These are phyloP conservation scores for Rhamnella rubrinervis DNA, from an alignment of 331 rosid genomes.

Conservation along the genomic window DNA sequence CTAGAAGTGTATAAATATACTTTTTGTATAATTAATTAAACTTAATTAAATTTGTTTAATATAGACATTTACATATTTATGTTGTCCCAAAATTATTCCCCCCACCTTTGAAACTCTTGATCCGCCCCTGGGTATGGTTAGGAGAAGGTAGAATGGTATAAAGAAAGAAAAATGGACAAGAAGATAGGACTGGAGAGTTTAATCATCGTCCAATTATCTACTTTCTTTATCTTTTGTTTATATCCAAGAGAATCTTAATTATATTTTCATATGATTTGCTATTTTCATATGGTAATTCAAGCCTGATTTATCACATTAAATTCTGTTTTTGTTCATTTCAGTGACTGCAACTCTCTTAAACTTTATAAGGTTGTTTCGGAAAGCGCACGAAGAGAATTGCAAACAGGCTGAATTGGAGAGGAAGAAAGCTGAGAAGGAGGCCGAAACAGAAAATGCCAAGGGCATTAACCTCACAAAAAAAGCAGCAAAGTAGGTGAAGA, in stretches of 20 bases:
- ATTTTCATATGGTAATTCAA: conserved; percentile 9
- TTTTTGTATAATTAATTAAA: too few relatives aligned
- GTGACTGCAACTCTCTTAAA: conserved; percentile 81
- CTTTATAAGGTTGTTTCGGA: conserved; percentile 80
- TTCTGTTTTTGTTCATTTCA: conserved; percentile 49
- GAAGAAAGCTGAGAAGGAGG: conserved; percentile 92
- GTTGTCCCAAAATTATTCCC: too few relatives aligned
- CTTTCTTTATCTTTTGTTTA: background rate
- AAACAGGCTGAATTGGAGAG: conserved; percentile 92
- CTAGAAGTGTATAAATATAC: too few relatives aligned
- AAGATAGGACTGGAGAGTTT: background rate
- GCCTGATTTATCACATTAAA: conserved; percentile 24
- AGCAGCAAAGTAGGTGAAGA: conserved; percentile 60
- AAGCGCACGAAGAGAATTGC: conserved; percentile 90
- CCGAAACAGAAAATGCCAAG: conserved; percentile 93
- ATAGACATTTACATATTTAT: too few relatives aligned
- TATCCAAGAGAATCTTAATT: too few relatives aligned
- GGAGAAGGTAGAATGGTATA: background rate
- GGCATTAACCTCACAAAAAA: conserved; percentile 69
- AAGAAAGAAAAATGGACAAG: background rate
- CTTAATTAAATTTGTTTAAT: too few relatives aligned
- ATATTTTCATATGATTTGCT: conserved; percentile 6
- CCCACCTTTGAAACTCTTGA: too few relatives aligned
- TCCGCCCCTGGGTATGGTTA: background rate
- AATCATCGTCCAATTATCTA: background rate